Conservation (phyloP, 257 asterid species). For the Solanum raphanifolium region DNA sequence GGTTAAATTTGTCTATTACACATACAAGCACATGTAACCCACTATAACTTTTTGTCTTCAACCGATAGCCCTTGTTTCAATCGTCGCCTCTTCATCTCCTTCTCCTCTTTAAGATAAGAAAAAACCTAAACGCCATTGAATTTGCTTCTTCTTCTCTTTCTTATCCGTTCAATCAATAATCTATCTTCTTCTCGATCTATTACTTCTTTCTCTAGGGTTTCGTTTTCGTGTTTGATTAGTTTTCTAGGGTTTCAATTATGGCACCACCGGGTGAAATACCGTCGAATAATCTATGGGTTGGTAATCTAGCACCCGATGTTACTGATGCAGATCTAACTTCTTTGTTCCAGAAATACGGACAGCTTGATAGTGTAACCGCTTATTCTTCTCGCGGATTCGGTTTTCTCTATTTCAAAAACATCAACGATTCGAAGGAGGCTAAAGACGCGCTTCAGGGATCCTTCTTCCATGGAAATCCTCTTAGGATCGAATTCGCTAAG, state of each 20-base stretch:
- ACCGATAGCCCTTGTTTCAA: background rate
- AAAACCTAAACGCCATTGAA: background rate
- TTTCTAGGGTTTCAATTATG: constrained; percentile 2
- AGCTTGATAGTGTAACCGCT: constrained; percentile 54
- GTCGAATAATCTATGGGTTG: constrained; percentile 83
- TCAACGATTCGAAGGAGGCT: constrained; percentile 66
- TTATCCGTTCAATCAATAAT: background rate
- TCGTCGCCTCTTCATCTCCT: background rate
- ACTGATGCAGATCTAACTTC: constrained; percentile 54
- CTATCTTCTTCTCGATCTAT: background rate
- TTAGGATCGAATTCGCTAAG: constrained; percentile 85
- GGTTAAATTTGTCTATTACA: background rate
- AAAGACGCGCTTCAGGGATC: constrained; percentile 66
- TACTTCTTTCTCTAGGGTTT: background rate
- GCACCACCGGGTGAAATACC: constrained; percentile 43
- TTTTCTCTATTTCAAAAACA: constrained; percentile 49
- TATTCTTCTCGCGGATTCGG: constrained; percentile 76
- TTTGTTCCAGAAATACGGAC: constrained; percentile 53
- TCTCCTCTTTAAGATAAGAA: background rate
- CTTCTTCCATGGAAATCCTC: constrained; percentile 42
- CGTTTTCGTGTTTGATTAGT: background rate
- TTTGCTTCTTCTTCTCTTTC: background rate
- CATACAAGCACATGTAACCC: background rate
- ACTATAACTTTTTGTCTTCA: background rate
- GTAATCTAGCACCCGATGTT: constrained; percentile 57